phyloP scores from a whole-genome alignment of 2,329 filamentous ascomycete genomes.

The Colletotrichum noveboracense region DNA sequence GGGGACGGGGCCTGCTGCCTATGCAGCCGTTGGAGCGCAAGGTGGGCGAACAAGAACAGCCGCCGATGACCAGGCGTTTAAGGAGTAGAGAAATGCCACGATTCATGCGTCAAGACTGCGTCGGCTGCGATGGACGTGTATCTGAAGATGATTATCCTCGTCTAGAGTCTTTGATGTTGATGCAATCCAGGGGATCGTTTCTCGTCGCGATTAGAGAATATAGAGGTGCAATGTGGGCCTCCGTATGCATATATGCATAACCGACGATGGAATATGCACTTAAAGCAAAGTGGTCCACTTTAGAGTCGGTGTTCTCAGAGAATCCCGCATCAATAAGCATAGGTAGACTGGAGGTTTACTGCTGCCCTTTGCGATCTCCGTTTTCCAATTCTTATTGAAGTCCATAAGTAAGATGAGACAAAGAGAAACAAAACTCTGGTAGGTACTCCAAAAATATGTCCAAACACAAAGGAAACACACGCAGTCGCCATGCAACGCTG shows the following conservation, averaged over 20 bases:
- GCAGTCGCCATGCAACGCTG: not conserved
- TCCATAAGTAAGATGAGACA: not conserved
- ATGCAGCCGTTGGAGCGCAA: not conserved
- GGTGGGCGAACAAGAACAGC: not conserved
- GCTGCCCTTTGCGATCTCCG: not conserved
- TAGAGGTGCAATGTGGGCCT: not conserved
- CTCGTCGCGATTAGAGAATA: not conserved
- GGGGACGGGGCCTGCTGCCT: not conserved
- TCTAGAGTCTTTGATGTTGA: not conserved
- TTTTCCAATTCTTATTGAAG: not conserved
- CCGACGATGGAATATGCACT: rapidly evolving
- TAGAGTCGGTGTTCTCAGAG: not conserved
- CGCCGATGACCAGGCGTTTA: not conserved
- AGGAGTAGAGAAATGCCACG: not conserved
- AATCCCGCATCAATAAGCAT: not conserved
- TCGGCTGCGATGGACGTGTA: not conserved
- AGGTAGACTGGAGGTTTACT: not conserved
- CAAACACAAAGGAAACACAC: not conserved
- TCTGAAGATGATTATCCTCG: not conserved
- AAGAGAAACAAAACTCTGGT: not conserved
- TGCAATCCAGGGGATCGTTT: not conserved
- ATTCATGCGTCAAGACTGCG: not conserved
- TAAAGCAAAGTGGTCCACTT: not conserved
- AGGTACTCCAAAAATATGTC: not conserved
- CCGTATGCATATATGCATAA: not conserved